Percentiles rank a stretch among this genome's conserved stretches.
These are phyloP conservation scores for Talaromyces sp. DNA, from an alignment of 2,329 filamentous ascomycete species.

Conservation along the genomic window DNA sequence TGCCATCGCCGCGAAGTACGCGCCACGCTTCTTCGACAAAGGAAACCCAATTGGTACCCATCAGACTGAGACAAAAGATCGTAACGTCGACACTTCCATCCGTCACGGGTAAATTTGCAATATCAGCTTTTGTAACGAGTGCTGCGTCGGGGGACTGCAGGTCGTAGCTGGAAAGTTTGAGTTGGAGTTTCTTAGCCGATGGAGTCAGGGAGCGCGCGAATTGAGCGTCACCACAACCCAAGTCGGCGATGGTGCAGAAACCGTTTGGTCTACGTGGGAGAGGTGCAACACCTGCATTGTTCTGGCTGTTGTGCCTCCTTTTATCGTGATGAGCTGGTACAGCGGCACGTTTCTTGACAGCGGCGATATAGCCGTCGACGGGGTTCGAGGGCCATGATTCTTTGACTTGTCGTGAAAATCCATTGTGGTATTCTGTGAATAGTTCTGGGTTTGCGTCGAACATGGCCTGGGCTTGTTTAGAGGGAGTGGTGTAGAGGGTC, in stretches of 20 bases:
- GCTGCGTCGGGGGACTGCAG: constrained; percentile 67
- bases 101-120: constrained; percentile 73
- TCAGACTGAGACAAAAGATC: constrained; percentile 92
- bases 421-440: constrained; percentile 93
- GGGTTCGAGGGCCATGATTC: constrained; percentile 93
- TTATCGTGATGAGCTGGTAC: constrained; percentile 37
- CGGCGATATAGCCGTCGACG: constrained; percentile 76
- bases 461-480: constrained; percentile 73
- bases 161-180: constrained; percentile 81
- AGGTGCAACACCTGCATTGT: constrained; percentile 21
- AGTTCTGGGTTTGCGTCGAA: constrained; percentile 86
- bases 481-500: constrained; percentile 90
- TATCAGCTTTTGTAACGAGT: constrained; percentile 83
- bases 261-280: constrained; percentile 68
- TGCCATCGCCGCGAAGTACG: constrained; percentile 78
- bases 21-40: constrained; percentile 96
- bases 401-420: constrained; percentile 91
- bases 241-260: constrained; percentile 76
- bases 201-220: constrained; percentile 65
- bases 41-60: constrained; percentile 98
- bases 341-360: constrained; percentile 66
- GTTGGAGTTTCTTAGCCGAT: constrained; percentile 62
- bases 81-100: constrained; percentile 78
- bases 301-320: constrained; percentile 33
- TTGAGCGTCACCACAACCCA: constrained; percentile 89